Conservation (phyloP, 2,329 filamentous ascomycete genomes). For the Epichloe sibirici region DNA sequence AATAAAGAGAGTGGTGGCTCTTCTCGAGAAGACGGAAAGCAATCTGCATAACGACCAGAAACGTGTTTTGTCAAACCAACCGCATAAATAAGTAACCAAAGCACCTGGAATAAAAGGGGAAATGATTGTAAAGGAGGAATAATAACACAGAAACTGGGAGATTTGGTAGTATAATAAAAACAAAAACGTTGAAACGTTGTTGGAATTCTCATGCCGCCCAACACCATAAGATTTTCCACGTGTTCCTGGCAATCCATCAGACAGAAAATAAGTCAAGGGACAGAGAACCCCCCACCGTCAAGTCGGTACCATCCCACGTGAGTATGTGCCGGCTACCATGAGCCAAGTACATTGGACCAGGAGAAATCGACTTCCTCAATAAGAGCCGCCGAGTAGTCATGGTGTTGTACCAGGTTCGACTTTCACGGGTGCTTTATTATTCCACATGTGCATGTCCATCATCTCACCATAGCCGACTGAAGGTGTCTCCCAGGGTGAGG, state of each 20-base stretch:
- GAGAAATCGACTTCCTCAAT: neutral
- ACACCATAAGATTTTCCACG: neutral
- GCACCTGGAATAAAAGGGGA: neutral
- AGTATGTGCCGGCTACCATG: neutral
- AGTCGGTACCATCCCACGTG: neutral
- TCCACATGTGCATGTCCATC: conserved; percentile 19
- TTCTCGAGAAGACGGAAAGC: conserved; percentile 22
- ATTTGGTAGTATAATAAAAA: neutral
- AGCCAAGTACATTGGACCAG: neutral
- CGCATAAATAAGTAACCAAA: neutral
- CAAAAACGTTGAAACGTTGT: neutral
- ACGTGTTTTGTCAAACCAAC: neutral
- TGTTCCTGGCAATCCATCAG: neutral
- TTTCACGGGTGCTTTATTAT: conserved; percentile 17
- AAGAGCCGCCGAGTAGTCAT: neutral
- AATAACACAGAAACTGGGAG: too few species aligned
- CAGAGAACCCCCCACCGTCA: too few species aligned
- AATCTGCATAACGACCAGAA: conserved; percentile 15
- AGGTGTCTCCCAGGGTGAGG: conserved; percentile 17
- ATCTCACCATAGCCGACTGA: conserved; percentile 13
- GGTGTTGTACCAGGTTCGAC: conserved; percentile 12
- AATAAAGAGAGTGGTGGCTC: conserved; percentile 12
- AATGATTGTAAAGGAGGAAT: neutral
- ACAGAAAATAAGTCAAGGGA: too few species aligned
- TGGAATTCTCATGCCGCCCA: neutral